Percentiles rank a stretch among this genome's conserved stretches.
These are phyloP conservation scores for Periconia sp. DNA, from an alignment of 2,329 filamentous ascomycete genomes.

Conservation along the genomic window DNA sequence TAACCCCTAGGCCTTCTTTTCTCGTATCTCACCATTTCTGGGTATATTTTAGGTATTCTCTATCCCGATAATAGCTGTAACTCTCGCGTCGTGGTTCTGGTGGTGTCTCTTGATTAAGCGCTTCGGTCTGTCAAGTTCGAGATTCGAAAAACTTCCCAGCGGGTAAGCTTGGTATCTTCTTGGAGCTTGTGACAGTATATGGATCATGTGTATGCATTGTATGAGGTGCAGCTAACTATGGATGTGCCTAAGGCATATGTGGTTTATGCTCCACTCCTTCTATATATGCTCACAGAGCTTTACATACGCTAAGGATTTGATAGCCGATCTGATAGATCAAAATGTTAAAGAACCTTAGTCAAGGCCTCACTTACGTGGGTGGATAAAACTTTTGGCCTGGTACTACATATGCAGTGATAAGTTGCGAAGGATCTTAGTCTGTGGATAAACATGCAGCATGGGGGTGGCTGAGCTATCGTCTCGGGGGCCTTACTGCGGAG, in stretches of 20 bases:
- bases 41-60: constrained; percentile 20
- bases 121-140: background rate
- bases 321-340: background rate
- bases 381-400: background rate
- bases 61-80: constrained; percentile 13
- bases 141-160: background rate
- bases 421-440: background rate
- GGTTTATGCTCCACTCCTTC: too few relatives aligned
- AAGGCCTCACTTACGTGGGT: background rate
- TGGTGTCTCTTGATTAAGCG: constrained; percentile 9
- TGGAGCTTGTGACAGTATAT: too few relatives aligned
- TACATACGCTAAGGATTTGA: background rate
- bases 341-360: background rate
- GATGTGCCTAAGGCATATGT: too few relatives aligned
- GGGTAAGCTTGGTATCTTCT: too few relatives aligned
- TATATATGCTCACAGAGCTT: too few relatives aligned
- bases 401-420: background rate
- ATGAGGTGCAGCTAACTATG: too few relatives aligned
- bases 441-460: background rate
- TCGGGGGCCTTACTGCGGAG: background rate
- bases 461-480: background rate
- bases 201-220: too few relatives aligned
- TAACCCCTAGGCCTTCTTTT: background rate
- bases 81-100: constrained; percentile 17
- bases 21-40: constrained; percentile 16